These are phyloP conservation scores for Acorus calamus DNA, from an alignment of 106 monocot species.

Conservation along the genomic window DNA sequence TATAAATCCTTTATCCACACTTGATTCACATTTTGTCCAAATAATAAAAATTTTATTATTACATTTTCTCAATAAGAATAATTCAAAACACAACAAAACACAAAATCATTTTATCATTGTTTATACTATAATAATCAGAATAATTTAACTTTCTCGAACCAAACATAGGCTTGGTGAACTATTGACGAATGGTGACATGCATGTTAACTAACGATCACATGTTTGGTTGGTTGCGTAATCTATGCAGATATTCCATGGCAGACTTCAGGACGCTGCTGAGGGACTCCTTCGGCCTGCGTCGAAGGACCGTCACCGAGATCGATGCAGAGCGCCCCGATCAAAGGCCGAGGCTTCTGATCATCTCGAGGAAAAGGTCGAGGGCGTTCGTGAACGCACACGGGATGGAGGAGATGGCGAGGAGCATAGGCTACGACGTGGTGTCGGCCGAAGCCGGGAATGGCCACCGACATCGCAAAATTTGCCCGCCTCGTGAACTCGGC, in stretches of 20 bases:
- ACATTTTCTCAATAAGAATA: no score
- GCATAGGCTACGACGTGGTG: conserved; percentile 50
- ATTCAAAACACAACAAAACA: no score
- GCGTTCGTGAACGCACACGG: conserved; percentile 30
- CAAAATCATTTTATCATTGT: no score
- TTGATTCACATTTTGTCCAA: no score
- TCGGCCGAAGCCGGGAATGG: conserved; percentile 33
- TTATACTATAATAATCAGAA: no score
- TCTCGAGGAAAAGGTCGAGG: conserved; percentile 43
- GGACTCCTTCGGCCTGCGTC: conserved; percentile 26
- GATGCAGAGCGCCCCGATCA: neutral
- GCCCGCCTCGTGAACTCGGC: conserved; percentile 61
- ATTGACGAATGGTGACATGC: no score
- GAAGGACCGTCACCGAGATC: conserved; percentile 6
- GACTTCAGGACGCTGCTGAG: conserved; percentile 47
- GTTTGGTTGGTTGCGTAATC: no score
- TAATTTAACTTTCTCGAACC: no score
- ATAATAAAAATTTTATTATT: no score
- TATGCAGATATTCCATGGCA: conserved; percentile 9
- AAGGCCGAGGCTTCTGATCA: conserved; percentile 46
- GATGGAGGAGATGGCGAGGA: conserved; percentile 48
- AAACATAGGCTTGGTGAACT: no score
- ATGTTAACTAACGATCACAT: no score
- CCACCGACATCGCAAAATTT: conserved; percentile 33
- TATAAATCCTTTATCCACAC: no score